Evolutionary conservation across 2,329 filamentous ascomycete genomes (phyloP).

Genomic region (Fusarium robinianum): DNA sequence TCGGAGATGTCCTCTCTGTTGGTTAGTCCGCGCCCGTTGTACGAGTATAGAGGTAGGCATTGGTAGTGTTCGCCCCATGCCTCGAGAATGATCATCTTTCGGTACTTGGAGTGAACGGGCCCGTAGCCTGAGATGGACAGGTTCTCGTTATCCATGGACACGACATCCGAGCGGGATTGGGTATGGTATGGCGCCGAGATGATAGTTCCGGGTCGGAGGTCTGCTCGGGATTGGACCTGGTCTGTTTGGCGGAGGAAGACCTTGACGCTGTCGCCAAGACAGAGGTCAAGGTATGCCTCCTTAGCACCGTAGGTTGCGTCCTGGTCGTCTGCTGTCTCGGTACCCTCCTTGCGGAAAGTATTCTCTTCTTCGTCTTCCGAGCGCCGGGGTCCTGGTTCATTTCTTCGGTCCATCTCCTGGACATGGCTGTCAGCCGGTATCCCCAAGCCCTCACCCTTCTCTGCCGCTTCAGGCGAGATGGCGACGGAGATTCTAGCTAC

Average conservation of each 20-base stretch:
- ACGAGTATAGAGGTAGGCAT: slow-evolving; percentile 29
- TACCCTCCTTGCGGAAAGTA: too few relatives aligned
- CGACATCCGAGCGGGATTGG: slow-evolving; percentile 8
- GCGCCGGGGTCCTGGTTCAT: too few relatives aligned
- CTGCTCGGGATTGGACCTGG: neutral
- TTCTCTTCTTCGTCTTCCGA: too few relatives aligned
- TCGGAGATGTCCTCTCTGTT: slow-evolving; percentile 4
- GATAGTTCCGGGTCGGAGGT: slow-evolving; percentile 21
- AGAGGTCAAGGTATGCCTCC: slow-evolving; percentile 12
- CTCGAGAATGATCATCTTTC: slow-evolving; percentile 31
- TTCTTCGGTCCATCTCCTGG: too few relatives aligned
- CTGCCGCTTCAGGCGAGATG: too few relatives aligned
- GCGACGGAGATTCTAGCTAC: too few relatives aligned
- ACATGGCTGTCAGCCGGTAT: too few relatives aligned
- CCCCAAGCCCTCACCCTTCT: too few relatives aligned
- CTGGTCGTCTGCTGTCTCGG: too few relatives aligned
- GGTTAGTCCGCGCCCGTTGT: slow-evolving; percentile 23
- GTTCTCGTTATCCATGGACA: slow-evolving; percentile 9
- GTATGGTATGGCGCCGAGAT: slow-evolving; percentile 28
- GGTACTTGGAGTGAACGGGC: slow-evolving; percentile 30
- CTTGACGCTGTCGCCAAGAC: slow-evolving; percentile 8
- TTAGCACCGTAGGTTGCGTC: slow-evolving; percentile 15
- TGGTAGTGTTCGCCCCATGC: slow-evolving; percentile 22
- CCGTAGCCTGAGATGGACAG: slow-evolving; percentile 17
- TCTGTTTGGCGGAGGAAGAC: slow-evolving; percentile 18